Conservation (phyloP, 768 basidiomycete genomes). For the Russula earlei region DNA sequence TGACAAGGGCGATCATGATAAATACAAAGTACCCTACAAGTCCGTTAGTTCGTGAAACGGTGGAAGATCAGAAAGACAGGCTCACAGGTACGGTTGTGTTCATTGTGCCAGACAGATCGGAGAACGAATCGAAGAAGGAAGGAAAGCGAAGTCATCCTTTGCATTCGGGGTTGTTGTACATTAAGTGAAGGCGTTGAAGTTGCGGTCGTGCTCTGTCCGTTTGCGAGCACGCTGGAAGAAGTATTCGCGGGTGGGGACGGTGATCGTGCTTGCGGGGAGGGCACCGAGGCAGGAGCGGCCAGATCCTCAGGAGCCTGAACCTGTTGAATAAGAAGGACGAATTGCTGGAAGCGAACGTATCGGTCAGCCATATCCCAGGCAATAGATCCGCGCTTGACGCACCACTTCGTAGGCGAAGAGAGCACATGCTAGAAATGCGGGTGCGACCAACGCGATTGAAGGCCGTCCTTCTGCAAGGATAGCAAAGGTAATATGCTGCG, state of each 20-base stretch:
- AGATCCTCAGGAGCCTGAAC: constrained; percentile 71
- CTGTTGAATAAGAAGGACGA: constrained; percentile 68
- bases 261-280: constrained; percentile 18
- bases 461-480: constrained; percentile 76
- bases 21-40: constrained; percentile 55
- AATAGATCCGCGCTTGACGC: constrained; percentile 21
- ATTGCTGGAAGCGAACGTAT: constrained; percentile 48
- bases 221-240: background rate
- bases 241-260: constrained; percentile 14
- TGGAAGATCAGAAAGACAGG: background rate
- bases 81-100: constrained; percentile 65
- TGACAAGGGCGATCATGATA: constrained; percentile 59
- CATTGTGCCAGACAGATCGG: constrained; percentile 54
- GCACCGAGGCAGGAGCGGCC: constrained; percentile 24
- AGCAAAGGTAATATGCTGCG: constrained; percentile 73
- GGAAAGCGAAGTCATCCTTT: constrained; percentile 17
- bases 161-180: constrained; percentile 21
- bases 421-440: constrained; percentile 75
- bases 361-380: background rate
- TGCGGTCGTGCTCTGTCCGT: background rate
- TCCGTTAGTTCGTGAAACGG: background rate
- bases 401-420: constrained; percentile 80
- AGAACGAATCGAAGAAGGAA: constrained; percentile 44
- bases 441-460: constrained; percentile 71
- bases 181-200: constrained; percentile 13